Evolutionary conservation across 805 yeast genomes (phyloP), one percentile per base, ranked within the genome.

Genomic region (Lachancea cidri): DNA sequence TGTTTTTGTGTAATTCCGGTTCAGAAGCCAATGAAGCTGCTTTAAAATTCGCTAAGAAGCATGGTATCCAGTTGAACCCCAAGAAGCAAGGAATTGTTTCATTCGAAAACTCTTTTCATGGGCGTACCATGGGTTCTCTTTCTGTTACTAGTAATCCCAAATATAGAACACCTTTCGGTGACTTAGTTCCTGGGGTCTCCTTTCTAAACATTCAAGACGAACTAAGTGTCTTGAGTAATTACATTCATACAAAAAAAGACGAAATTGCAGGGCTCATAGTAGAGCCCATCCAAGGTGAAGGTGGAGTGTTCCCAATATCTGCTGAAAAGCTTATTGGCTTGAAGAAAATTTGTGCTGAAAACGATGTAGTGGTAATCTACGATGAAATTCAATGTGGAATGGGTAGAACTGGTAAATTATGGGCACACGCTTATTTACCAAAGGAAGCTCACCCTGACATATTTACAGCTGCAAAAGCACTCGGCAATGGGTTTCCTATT

Each of bases 281-380:
- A 29, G 98, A 93, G 66, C 98, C 98, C 17, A 82, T 93, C 44
- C 98, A 93, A 70, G 98, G 98, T 52, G 98, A 91, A 68, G 98
- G 98, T 43, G 98, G 98, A 43, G 81, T 91, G 15, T 78, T 80
- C 55, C 78, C 82, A 16, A 75, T 86, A 44, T 71, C 75, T 29
- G 51, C 65, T 0, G 85, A 79, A 33, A 88, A 86, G 58, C 70
- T 91, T 47, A 58, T 70, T 3, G 78, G 77, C 37, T 67, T 91
- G 59, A 81, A 83, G 51, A 63, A 75, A 53, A 65, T 84, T 42
- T 86, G 96, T 60, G 66, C 68, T 42, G 73, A 80, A 42, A 72
- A 81, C 51, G 79, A 83, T 41, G 94, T 85, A 8, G 59, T 86
- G 24, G 74, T 91, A 44, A 89, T 91, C 49, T 88, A 80, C 61